Base-by-base conservation (phyloP, 148 eudicot species). In the Fagopyrum homotropicum region DNA sequence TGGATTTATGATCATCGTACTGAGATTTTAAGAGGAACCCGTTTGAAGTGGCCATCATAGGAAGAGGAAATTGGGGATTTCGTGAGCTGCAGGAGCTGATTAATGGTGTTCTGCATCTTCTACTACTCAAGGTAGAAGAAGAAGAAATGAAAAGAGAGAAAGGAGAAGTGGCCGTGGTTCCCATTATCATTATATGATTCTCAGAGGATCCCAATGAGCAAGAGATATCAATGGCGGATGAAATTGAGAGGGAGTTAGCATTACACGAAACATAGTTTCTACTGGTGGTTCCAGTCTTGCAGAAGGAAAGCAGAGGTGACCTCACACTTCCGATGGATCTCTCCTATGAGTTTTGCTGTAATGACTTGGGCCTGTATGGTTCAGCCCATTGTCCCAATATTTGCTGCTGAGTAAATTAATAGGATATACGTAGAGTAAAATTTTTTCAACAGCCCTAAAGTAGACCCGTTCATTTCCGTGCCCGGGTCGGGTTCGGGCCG, bases 31-130 rank as follows among this genome's bases (percentile, higher is more conserved):
- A 17, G 46, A 66, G 46, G 43, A 40, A 66, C 9, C 47, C 19
- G 30, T 66, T 66, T 40, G 71, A 43, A 40, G 16, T 35, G 45
- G 43, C 47, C 15, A 15, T 30, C 45, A 9, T 29, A 63, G 69
- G 45, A 59, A 26, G 11, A 9, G 29, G 66, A 59, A 59, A 59
- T 7, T 26, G 66, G n/a, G 4, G 44, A 30, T 66, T 35, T 40
- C 43, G 71, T 14, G 45, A 61, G 11, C 9, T 61, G 44, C 15
- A 6, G 43, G 43, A 61, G 35, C 71, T 66, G 47, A 66, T 40
- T 6, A 66, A 66, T 66, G 71, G 71, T 43, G 71, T 43, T 66
- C 71, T 40, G 71, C 47, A 35, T 14, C 71, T 66, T 66, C 19
- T 66, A 66, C 47, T 66, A 15, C 47, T 29, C 9, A 61, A 29